Conservation (phyloP, 2,329 filamentous ascomycete species). For the Colletotrichum lini region DNA sequence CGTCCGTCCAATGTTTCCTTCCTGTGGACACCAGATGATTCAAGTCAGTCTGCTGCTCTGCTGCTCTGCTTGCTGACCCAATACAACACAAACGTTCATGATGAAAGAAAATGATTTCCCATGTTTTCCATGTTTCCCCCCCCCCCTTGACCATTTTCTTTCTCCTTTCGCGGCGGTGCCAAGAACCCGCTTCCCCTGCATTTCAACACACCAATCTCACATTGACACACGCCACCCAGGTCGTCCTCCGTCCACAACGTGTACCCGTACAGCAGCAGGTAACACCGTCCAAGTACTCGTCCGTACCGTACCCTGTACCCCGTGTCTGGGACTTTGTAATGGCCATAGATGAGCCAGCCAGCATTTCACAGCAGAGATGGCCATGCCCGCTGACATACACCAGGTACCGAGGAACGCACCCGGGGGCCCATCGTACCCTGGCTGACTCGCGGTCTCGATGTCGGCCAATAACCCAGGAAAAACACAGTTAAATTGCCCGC, state of each 20-base stretch:
- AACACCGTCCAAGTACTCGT: not conserved
- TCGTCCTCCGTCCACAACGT: not conserved
- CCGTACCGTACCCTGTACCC: not conserved
- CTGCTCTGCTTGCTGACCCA: not conserved
- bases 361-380: not conserved
- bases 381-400: no score
- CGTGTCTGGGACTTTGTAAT: not conserved
- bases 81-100: not conserved
- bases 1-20: conserved; percentile 14
- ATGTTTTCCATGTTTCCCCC: not conserved
- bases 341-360: not conserved
- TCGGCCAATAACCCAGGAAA: conserved; percentile 13
- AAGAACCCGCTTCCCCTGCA: conserved; percentile 39
- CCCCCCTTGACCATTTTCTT: conserved; percentile 2
- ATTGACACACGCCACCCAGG: not conserved
- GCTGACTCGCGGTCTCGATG: conserved; percentile 25
- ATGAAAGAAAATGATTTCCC: conserved; percentile 8
- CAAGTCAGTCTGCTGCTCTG: no score
- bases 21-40: not conserved
- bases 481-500: conserved; percentile 11
- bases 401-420: not conserved
- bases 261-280: not conserved
- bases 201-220: conserved; percentile 29
- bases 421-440: not conserved
- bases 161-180: conserved; percentile 26